phyloP scores from a whole-genome alignment of 2,329 filamentous ascomycete species.

The Aspergillus spinulosporus region DNA sequence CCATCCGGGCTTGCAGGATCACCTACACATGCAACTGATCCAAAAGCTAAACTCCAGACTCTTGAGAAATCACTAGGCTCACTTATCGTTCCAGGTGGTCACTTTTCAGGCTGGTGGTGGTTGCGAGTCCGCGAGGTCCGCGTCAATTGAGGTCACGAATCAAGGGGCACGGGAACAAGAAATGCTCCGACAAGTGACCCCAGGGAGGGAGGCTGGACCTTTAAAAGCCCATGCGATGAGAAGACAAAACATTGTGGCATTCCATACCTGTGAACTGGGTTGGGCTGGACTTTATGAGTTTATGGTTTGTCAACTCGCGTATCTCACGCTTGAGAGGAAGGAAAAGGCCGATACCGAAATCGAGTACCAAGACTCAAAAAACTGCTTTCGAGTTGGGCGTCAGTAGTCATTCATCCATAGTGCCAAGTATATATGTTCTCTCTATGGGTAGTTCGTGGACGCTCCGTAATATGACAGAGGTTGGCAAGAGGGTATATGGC shows the following conservation, averaged over 20 bases:
- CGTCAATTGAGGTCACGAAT: slow-evolving; percentile 8
- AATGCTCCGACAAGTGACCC: background rate
- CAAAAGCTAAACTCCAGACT: background rate
- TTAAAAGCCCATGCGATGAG: background rate
- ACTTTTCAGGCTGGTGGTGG: background rate
- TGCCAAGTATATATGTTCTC: too few relatives aligned
- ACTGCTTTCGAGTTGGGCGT: too few relatives aligned
- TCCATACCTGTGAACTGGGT: background rate
- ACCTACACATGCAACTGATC: background rate
- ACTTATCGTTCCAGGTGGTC: background rate
- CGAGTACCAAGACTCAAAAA: background rate
- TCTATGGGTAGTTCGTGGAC: too few relatives aligned
- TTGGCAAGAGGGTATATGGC: background rate
- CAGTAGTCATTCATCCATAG: too few relatives aligned
- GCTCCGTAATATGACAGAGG: background rate
- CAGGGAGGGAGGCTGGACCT: background rate
- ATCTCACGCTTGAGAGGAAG: background rate
- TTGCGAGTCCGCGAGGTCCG: background rate
- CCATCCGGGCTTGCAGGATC: background rate
- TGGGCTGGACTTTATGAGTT: background rate
- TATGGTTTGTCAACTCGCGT: background rate
- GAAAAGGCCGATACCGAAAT: background rate
- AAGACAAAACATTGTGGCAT: slow-evolving; percentile 2
- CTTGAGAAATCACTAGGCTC: background rate
- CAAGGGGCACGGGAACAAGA: slow-evolving; percentile 6